phyloP scores from a whole-genome alignment of 768 basidiomycete genomes.

The Lactifluus volemus region DNA sequence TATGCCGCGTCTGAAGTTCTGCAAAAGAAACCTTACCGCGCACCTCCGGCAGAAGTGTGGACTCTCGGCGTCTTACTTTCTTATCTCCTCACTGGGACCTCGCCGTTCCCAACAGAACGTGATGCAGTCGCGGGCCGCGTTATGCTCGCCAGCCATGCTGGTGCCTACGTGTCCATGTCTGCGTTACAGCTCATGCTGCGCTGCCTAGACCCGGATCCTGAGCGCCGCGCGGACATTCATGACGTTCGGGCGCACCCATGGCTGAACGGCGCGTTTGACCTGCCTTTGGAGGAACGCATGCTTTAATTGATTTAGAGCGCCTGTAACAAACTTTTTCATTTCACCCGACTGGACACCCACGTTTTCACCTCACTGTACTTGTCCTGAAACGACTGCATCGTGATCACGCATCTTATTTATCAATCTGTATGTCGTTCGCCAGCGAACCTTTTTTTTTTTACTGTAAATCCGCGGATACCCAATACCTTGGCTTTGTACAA shows the following conservation, averaged over 20 bases:
- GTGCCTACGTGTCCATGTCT: conserved; percentile 20
- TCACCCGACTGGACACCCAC: conserved; percentile 1
- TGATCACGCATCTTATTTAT: conserved; percentile 16
- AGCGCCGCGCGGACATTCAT: conserved; percentile 67
- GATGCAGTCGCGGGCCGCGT: conserved; percentile 66
- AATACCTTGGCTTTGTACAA: conserved; percentile 15
- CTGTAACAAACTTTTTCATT: conserved; percentile 3
- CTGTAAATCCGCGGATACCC: conserved; percentile 17
- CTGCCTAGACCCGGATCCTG: conserved; percentile 81
- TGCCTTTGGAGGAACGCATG: conserved; percentile 13
- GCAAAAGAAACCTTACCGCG: conserved; percentile 78
- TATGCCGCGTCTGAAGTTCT: conserved; percentile 96
- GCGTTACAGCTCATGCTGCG: conserved; percentile 58
- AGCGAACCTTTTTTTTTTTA: not conserved
- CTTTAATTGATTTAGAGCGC: not conserved
- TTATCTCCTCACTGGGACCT: conserved; percentile 85
- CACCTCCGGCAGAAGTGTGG: conserved; percentile 95
- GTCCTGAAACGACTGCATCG: conserved; percentile 10
- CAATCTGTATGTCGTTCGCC: conserved; percentile 12
- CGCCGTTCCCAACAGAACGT: conserved; percentile 85
- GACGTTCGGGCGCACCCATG: conserved; percentile 84
- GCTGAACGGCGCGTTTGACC: conserved; percentile 39
- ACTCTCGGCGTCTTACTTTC: conserved; percentile 91
- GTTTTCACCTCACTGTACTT: conserved; percentile 8
- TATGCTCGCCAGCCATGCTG: conserved; percentile 29